Evolutionary conservation across 331 rosid genomes (phyloP).

Genomic region (Saraca asoca): DNA sequence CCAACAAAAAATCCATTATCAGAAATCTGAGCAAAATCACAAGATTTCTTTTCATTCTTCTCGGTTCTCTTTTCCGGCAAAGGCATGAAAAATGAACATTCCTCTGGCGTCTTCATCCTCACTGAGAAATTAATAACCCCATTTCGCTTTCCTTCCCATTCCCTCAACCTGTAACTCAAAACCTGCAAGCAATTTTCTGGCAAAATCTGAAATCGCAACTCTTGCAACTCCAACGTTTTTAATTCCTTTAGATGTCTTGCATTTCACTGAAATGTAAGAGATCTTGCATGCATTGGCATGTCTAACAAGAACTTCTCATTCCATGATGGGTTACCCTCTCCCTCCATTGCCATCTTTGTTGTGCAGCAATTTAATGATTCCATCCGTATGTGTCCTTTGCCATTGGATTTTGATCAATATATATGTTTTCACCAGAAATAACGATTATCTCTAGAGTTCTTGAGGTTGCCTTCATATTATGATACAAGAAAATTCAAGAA

Average conservation of each 20-base stretch:
- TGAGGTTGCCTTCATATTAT: too few species aligned
- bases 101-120: slow-evolving; percentile 28
- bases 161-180: slow-evolving; percentile 55
- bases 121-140: slow-evolving; percentile 57
- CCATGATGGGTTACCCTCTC: too few species aligned
- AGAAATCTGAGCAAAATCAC: not conserved
- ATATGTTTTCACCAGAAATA: too few species aligned
- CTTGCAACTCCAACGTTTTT: slow-evolving; percentile 39
- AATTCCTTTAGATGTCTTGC: slow-evolving; percentile 30
- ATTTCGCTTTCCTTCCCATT: slow-evolving; percentile 40
- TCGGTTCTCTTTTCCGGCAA: not conserved
- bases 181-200: slow-evolving; percentile 42
- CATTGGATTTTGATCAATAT: too few species aligned
- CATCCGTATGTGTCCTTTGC: too few species aligned
- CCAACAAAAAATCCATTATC: slow-evolving; percentile 21
- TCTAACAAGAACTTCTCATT: too few species aligned
- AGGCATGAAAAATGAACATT: too few species aligned
- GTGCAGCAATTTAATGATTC: too few species aligned
- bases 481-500: too few species aligned
- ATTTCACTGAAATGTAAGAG: slow-evolving; percentile 40
- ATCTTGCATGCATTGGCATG: slow-evolving; percentile 37
- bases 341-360: too few species aligned
- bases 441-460: too few species aligned
- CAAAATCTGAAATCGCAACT: slow-evolving; percentile 46
- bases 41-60: not conserved